Evolutionary conservation across 2,329 filamentous ascomycete species (phyloP).

Genomic region (Verticillium zaregamsianum): DNA sequence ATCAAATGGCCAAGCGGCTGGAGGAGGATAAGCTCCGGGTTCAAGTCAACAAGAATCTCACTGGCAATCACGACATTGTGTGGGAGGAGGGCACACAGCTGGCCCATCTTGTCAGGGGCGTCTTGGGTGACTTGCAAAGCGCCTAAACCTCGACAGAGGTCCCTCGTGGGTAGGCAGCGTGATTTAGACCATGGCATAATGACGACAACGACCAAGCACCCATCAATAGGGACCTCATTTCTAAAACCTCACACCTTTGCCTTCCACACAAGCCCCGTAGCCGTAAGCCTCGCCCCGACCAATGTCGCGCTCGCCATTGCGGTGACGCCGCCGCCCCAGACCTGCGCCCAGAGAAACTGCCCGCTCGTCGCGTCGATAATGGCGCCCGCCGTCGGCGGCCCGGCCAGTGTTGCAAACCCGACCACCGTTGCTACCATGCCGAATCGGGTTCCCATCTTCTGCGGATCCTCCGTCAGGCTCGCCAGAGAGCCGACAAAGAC

Average conservation of each 20-base stretch:
- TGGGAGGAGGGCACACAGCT: slow-evolving; percentile 58
- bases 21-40: slow-evolving; percentile 28
- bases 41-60: slow-evolving; percentile 35
- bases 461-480: slow-evolving; percentile 35
- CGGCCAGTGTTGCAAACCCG: slow-evolving; percentile 38
- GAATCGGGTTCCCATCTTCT: slow-evolving; percentile 40
- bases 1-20: slow-evolving; percentile 49
- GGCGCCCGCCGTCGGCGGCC: slow-evolving; percentile 38
- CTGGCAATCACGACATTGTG: slow-evolving; percentile 59
- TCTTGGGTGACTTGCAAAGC: neutral
- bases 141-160: neutral
- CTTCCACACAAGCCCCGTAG: slow-evolving; percentile 29
- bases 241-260: slow-evolving; percentile 26
- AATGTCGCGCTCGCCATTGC: slow-evolving; percentile 26
- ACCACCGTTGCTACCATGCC: slow-evolving; percentile 40
- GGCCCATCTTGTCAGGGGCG: slow-evolving; percentile 37
- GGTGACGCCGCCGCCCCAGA: slow-evolving; percentile 41
- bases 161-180: neutral
- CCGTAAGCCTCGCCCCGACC: slow-evolving; percentile 25
- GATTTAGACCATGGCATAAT: neutral
- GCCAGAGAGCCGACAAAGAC: slow-evolving; percentile 36
- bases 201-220: neutral
- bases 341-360: slow-evolving; percentile 37
- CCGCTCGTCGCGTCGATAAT: slow-evolving; percentile 38
- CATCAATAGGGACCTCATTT: neutral